Evolutionary conservation across 1,284 basidiomycete species (phyloP), one percentile per base, ranked within the genome.

Genomic region (Ceratobasidium sp.): DNA sequence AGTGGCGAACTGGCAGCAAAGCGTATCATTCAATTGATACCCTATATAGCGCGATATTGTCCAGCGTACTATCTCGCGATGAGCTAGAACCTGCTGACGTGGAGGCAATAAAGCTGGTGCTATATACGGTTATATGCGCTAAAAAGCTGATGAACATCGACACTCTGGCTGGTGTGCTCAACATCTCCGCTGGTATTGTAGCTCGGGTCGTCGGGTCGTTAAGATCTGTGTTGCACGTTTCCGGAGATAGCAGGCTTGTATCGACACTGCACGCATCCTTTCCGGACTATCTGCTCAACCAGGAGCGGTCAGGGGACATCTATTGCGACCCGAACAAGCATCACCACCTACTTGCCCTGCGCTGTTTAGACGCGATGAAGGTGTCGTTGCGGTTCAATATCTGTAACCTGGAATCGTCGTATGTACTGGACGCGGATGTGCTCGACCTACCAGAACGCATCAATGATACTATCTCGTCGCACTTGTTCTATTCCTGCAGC

Each of bases 221-320:
- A 19, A 65, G 43, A 24, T 69, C 74, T 1, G 74, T 75, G 8
- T 13, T 75, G 16, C 29, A 69, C 14, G 41, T 71, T 19, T 34
- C 74, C 22, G 65, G 51, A 27, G 24, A 41, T 2, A 22, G 6
- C 5, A 7, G 19, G 27, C 43, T 62, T 16, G 54, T 31, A 11
- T 75, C 46, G 14, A 29, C 58, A 7, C 48, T 75, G 19, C 74
- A 75, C 39, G 46, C 59, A 8, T 75, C 74, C 1, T 71, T 75
- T 34, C 46, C 64, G 0, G 66, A 75, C 29, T 75, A 72, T 59
- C 19, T 75, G n/a, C 37, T 66, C 6, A 53, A 75, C 22, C 34
- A 34, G 34, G 34, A 34, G 34, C 34, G 34, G 34, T 34, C 34
- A 34, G 8, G 34, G 34, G 4, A 22, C n/a, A 61, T 51, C 24